Conservation (phyloP, 495 filamentous ascomycete genomes). For the Penicillium paxilli region DNA sequence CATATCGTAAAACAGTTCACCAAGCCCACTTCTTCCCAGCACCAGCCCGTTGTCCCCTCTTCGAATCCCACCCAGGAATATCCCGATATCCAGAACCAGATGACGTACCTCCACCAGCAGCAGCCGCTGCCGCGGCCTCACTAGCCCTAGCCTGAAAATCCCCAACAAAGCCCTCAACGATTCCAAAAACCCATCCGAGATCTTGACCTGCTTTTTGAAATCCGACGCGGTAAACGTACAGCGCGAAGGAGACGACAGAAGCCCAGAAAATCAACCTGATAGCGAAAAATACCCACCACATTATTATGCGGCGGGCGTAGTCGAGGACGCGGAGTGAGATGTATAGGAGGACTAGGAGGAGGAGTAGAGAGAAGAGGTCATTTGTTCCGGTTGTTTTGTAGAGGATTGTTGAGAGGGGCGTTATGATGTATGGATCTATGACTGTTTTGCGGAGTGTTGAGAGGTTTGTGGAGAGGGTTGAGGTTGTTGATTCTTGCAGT, state of each 20-base stretch:
- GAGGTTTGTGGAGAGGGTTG: constrained; percentile 29
- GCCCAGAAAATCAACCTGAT: constrained; percentile 62
- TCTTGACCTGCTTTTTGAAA: constrained; percentile 61
- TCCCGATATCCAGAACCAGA: background rate
- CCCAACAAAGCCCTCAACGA: constrained; percentile 55
- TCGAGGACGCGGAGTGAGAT: constrained; percentile 66
- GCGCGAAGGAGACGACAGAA: constrained; percentile 43
- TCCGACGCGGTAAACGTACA: constrained; percentile 64
- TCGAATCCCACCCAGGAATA: background rate
- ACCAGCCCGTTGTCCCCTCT: background rate
- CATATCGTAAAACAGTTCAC: background rate
- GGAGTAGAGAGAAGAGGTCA: constrained; percentile 60
- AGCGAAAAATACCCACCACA: constrained; percentile 70
- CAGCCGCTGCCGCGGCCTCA: constrained; percentile 5
- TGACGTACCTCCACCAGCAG: background rate
- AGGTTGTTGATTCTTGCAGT: constrained; percentile 17
- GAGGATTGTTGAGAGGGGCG: constrained; percentile 48
- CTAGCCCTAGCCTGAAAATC: constrained; percentile 45
- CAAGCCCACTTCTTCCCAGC: background rate
- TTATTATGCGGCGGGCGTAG: constrained; percentile 63
- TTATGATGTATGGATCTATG: constrained; percentile 41
- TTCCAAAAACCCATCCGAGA: constrained; percentile 52
- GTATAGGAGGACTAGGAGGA: constrained; percentile 56
- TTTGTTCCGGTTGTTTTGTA: constrained; percentile 48
- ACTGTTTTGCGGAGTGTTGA: constrained; percentile 37